Conservation (phyloP, 768 basidiomycete species). For the Amanita inopinata region DNA sequence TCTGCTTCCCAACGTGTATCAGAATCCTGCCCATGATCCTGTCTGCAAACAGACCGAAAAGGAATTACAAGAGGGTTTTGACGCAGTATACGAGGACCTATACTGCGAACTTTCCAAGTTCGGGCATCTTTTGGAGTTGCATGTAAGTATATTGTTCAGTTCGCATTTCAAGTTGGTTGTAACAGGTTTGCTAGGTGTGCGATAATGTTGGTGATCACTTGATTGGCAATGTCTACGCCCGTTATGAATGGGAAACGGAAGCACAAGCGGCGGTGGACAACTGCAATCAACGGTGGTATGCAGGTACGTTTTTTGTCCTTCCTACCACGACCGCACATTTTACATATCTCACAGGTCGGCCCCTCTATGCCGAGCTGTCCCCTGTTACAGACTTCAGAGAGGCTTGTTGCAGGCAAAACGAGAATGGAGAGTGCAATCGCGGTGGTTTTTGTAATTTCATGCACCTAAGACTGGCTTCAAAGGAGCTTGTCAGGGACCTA, state of each 20-base stretch:
- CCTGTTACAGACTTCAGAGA: constrained; percentile 99
- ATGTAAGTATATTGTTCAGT: constrained; percentile 46
- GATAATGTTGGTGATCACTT: constrained; percentile 99
- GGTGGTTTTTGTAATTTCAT: constrained; percentile 99
- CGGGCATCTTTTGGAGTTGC: constrained; percentile 90
- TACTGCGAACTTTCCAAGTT: constrained; percentile 94
- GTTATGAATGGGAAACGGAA: constrained; percentile 98
- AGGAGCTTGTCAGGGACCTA: constrained; percentile 70
- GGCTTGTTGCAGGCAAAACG: constrained; percentile 97
- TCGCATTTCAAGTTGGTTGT: constrained; percentile 4
- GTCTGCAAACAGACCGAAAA: constrained; percentile 81
- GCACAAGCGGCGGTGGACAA: constrained; percentile 89
- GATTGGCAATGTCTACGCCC: constrained; percentile 95
- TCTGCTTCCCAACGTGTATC: constrained; percentile 92
- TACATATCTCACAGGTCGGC: constrained; percentile 50
- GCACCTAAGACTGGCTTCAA: constrained; percentile 86
- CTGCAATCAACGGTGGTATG: constrained; percentile 96
- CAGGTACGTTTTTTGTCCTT: constrained; percentile 44
- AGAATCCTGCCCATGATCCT: constrained; percentile 93
- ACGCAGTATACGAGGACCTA: constrained; percentile 90
- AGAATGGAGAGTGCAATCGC: constrained; percentile 96
- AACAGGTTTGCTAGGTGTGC: constrained; percentile 52
- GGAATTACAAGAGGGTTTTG: constrained; percentile 85
- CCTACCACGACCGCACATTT: constrained; percentile 6
- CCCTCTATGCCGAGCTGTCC: constrained; percentile 92